Percentiles rank a stretch among this genome's conserved stretches.
Conservation (phyloP, 2,329 filamentous ascomycete species). For the Simplicillium aogashimaense region DNA sequence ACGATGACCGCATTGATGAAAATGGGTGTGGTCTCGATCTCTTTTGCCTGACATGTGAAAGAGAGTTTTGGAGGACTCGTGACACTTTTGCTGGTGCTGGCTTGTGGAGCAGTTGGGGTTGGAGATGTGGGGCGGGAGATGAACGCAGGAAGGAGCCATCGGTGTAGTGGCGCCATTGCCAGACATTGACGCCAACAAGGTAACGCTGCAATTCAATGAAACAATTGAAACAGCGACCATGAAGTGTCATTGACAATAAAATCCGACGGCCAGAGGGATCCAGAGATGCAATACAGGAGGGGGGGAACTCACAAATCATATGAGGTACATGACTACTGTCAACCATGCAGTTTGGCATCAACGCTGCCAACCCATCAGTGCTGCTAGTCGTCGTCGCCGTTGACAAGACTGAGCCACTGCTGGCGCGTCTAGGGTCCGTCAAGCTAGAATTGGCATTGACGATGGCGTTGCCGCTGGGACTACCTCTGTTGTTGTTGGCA, state of each 20-base stretch:
- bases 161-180: not conserved
- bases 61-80: too few species aligned
- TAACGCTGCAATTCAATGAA: not conserved
- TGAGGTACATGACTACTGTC: constrained; percentile 34
- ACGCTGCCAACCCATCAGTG: constrained; percentile 9
- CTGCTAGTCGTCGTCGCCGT: not conserved
- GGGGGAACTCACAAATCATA: constrained; percentile 33
- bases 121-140: too few species aligned
- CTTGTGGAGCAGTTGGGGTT: too few species aligned
- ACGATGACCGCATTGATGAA: too few species aligned
- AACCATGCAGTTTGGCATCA: constrained; percentile 15
- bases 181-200: constrained; percentile 1
- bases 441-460: constrained; percentile 11
- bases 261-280: too few species aligned
- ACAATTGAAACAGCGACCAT: too few species aligned
- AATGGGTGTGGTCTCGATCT: too few species aligned
- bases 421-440: constrained; percentile 27
- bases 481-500: constrained; percentile 17
- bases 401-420: constrained; percentile 16
- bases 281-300: too few species aligned
- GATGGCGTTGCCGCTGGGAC: constrained; percentile 3
- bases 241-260: too few species aligned
- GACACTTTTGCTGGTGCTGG: too few species aligned
- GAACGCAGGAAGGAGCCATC: too few species aligned
- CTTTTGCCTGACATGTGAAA: too few species aligned